These are phyloP conservation scores for Scheffersomyces lignosus DNA, from an alignment of 805 yeast species.

Conservation along the genomic window DNA sequence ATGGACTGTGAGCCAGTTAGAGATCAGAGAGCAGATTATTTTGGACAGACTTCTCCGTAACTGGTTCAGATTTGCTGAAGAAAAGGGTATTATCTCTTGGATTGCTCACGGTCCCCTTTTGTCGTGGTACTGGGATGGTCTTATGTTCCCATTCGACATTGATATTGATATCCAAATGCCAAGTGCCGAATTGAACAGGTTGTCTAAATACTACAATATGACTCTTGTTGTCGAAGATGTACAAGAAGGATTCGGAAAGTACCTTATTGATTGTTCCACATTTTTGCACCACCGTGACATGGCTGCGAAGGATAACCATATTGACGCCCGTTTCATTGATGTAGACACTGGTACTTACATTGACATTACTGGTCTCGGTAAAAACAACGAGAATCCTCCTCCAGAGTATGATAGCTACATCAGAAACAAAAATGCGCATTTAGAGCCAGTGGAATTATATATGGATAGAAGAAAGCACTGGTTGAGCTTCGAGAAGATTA, in stretches of 20 bases:
- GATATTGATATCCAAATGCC: constrained; percentile 18
- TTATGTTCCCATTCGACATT: constrained; percentile 14
- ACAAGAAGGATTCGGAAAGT: constrained; percentile 20
- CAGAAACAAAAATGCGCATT: constrained; percentile 17
- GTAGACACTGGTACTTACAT: constrained; percentile 14
- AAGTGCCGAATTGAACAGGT: constrained; percentile 8
- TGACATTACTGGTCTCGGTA: constrained; percentile 12
- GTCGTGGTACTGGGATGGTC: constrained; percentile 17
- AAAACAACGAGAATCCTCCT: constrained; percentile 15
- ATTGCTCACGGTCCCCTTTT: constrained; percentile 14
- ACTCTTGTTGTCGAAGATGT: constrained; percentile 14
- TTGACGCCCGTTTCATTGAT: constrained; percentile 17
- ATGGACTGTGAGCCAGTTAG: constrained; percentile 8
- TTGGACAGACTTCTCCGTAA: constrained; percentile 10
- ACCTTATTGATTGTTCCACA: constrained; percentile 31
- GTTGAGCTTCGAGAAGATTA: constrained; percentile 20
- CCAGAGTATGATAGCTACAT: constrained; percentile 17
- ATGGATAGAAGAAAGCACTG: constrained; percentile 37
- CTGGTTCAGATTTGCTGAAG: constrained; percentile 11
- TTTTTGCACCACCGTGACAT: constrained; percentile 31
- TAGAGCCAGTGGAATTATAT: constrained; percentile 21
- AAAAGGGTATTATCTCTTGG: constrained; percentile 11
- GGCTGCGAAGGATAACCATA: constrained; percentile 20
- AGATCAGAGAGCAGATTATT: constrained; percentile 9
- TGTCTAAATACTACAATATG: constrained; percentile 11